Conservation (phyloP, 306 rosid species). For the Trifolium fragiferum region DNA sequence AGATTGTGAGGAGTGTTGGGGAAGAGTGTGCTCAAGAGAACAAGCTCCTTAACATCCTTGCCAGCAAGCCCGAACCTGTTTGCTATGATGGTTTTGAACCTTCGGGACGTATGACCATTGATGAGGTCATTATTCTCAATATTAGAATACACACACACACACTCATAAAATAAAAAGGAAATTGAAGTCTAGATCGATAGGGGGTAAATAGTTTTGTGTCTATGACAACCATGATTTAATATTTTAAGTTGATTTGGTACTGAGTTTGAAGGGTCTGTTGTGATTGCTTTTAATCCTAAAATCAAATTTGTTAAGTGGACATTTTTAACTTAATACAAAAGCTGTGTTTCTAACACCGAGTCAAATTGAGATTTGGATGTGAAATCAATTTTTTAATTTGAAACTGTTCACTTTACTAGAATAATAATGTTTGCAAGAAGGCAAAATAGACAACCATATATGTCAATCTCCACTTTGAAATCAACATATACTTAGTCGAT, state of each 20-base stretch:
- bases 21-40: not conserved
- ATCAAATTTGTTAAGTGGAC: not conserved
- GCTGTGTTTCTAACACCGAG: not conserved
- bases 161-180: no score
- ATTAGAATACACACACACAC: no score
- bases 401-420: no score
- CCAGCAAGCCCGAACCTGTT: conserved; percentile 54
- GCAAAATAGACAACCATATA: no score
- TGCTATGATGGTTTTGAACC: not conserved
- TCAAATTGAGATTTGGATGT: not conserved
- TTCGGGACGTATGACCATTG: not conserved
- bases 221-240: not conserved
- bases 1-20: not conserved
- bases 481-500: no score
- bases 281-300: not conserved
- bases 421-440: not conserved
- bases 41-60: not conserved
- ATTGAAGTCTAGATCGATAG: not conserved
- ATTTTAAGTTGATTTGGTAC: not conserved
- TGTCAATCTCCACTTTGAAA: no score
- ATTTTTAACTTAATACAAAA: not conserved
- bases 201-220: not conserved
- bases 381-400: not conserved
- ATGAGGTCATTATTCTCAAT: not conserved
- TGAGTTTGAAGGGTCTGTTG: not conserved